Conservation (phyloP, 2,329 filamentous ascomycete species). For the Neocatenulostroma microsporum region DNA sequence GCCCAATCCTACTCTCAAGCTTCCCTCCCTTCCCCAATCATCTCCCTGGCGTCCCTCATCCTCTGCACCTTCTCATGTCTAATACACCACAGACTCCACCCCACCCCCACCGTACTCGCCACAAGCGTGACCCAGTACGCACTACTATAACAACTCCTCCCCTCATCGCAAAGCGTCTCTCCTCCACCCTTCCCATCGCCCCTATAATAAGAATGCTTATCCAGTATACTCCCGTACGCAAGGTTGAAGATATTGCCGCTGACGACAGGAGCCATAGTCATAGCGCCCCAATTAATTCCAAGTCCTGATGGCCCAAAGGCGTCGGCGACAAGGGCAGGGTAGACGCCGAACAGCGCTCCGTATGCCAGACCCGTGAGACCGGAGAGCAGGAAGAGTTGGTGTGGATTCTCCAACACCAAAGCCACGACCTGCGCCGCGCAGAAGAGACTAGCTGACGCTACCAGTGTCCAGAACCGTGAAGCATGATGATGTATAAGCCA, state of each 20-base stretch:
- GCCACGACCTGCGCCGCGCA: conserved; percentile 70
- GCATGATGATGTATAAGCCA: conserved; percentile 73
- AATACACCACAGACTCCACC: conserved; percentile 64
- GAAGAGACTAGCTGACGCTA: conserved; percentile 70
- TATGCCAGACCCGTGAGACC: conserved; percentile 81
- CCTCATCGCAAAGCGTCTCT: conserved; percentile 66
- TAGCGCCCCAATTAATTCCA: conserved; percentile 92
- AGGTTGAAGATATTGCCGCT: conserved; percentile 90
- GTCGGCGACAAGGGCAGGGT: conserved; percentile 77
- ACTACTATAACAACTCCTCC: conserved; percentile 68
- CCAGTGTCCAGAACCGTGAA: conserved; percentile 85
- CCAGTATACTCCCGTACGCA: conserved; percentile 77
- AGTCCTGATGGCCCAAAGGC: conserved; percentile 84
- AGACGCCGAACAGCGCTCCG: conserved; percentile 89
- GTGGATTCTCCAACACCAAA: conserved; percentile 66
- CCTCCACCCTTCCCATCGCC: conserved; percentile 43
- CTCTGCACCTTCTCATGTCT: conserved; percentile 24
- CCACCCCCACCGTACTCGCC: conserved; percentile 61
- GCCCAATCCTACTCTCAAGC: too few species aligned
- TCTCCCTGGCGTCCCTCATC: conserved; percentile 13
- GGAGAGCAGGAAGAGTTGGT: conserved; percentile 69
- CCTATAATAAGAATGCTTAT: conserved; percentile 64
- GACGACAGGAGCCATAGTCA: conserved; percentile 81
- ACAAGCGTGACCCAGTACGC: conserved; percentile 74
- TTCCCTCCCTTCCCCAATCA: conserved; percentile 5